Base-by-base conservation (phyloP, 2,329 filamentous ascomycete genomes). In the Fusarium cyanostomum region DNA sequence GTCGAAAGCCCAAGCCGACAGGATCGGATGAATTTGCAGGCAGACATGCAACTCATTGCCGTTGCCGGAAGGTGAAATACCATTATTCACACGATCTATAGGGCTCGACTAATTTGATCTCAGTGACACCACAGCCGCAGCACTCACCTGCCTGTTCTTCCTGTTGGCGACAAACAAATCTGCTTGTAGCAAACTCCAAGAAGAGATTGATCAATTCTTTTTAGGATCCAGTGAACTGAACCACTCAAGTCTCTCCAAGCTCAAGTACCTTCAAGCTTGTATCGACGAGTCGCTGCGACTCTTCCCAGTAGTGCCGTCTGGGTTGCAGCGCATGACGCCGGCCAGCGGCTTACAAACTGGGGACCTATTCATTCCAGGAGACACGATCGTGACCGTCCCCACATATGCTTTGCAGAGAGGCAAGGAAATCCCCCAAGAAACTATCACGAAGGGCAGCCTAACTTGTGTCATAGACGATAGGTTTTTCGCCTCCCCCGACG, bases 271-370 rank as follows among this genome's bases (percentile, higher is more conserved):
- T 0, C 60, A 67, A 11, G 63, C 64, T 7, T 67, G 64, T 15
- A 67, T 67, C 0, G 63, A 67, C 1, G 64, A 67, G 9, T 58
- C 64, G 0, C 60, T 67, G 15, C 64, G 63, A 9, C 53, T 67
- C 6, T 31, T 48, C 12, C 64, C 64, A 1, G 56, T 63, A 6
- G 39, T 67, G 2, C 60, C 61, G 7, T 56, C 53, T 1, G 46
- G 53, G 4, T n/a, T 56, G 12, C 53, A 56, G 10, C 38, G 53
- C 4, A 39, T 41, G 46, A 56, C 53, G 9, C 35, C 46, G 3
- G 11, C 33, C 2, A 9, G 41, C 11, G 53, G 53, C 2, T n/a
- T 50, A 3, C 27, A 46, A 7, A 13, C 39, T 15, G 53, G 53
- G 28, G 41, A 52, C 9, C n/a, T n/a, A 1, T 52, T 56, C 16